Conservation (phyloP, 2,329 filamentous ascomycete genomes). For the Aspergillus clavatus region DNA sequence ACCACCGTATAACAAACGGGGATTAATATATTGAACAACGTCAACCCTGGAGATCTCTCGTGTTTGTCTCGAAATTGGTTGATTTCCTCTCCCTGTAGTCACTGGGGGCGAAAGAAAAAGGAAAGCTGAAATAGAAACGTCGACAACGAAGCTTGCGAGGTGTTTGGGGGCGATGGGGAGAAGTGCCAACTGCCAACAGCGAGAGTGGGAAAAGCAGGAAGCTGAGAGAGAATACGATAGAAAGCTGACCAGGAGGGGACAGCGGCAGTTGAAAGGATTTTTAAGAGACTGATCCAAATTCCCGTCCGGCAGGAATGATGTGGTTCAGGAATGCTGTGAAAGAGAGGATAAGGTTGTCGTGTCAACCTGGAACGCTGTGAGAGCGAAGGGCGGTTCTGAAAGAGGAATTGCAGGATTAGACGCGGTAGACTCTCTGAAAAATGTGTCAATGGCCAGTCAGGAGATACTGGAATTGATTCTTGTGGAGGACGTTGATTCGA, state of each 20-base stretch:
- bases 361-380: too few relatives aligned
- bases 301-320: slow-evolving; percentile 29
- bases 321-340: slow-evolving; percentile 25
- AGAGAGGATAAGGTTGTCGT: slow-evolving; percentile 33
- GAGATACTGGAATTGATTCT: too few relatives aligned
- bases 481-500: background rate
- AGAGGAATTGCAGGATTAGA: too few relatives aligned
- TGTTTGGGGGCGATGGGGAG: background rate
- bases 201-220: slow-evolving; percentile 4
- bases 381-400: too few relatives aligned
- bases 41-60: background rate
- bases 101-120: background rate
- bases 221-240: background rate
- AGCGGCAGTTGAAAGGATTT: background rate
- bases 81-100: background rate
- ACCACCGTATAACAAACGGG: background rate
- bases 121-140: background rate
- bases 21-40: background rate
- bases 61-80: background rate
- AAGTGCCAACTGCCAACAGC: slow-evolving; percentile 1
- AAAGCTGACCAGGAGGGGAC: background rate
- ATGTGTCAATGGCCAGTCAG: too few relatives aligned
- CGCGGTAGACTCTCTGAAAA: too few relatives aligned
- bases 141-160: background rate
- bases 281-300: slow-evolving; percentile 4